These are phyloP conservation scores for Spathaspora sp. DNA, from an alignment of 805 yeast species.

Conservation along the genomic window DNA sequence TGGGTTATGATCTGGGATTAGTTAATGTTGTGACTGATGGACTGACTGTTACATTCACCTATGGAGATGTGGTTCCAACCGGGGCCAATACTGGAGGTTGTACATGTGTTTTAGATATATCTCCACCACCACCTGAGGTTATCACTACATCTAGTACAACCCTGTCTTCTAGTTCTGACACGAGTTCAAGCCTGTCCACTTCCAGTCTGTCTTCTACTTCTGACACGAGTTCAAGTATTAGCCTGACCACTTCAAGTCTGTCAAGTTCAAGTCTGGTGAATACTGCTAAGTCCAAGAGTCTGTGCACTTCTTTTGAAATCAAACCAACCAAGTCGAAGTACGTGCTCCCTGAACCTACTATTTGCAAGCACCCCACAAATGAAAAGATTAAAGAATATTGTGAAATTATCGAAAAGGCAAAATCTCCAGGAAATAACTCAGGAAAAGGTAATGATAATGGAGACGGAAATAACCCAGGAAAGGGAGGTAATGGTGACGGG, in stretches of 20 bases:
- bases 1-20: neutral
- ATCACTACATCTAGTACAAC: neutral
- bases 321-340: neutral
- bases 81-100: neutral
- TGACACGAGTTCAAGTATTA: no score
- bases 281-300: neutral
- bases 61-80: neutral
- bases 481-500: neutral
- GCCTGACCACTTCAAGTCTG: neutral
- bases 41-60: neutral
- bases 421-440: neutral
- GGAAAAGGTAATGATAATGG: neutral
- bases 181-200: neutral
- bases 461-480: neutral
- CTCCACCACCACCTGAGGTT: neutral
- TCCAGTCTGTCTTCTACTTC: neutral
- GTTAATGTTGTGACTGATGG: neutral
- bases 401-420: neutral
- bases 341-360: neutral
- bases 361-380: neutral
- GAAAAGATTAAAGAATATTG: neutral
- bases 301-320: neutral
- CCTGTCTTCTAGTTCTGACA: neutral
- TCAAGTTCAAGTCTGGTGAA: neutral
- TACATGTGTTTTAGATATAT: neutral